Conservation (phyloP, 768 basidiomycete genomes). For the Collybia nuda region DNA sequence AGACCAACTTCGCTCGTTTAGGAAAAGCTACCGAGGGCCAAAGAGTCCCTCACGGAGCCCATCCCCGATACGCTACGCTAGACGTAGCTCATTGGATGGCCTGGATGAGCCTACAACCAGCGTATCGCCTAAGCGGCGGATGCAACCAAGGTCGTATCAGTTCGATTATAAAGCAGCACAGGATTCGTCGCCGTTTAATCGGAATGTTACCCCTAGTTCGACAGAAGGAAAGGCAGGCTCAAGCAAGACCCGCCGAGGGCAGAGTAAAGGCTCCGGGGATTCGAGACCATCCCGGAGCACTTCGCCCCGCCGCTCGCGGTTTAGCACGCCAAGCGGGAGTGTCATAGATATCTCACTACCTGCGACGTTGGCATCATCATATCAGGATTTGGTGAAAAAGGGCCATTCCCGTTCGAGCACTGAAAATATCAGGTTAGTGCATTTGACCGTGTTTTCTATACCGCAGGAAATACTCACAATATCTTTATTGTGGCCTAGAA, state of each 20-base stretch:
- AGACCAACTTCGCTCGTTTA: conserved; percentile 8
- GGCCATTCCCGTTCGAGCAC: neutral
- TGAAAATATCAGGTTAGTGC: neutral
- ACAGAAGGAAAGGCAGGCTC: conserved; percentile 3
- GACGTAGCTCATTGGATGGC: conserved; percentile 13
- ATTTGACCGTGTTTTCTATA: neutral
- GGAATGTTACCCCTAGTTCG: neutral
- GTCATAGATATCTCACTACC: conserved; percentile 15
- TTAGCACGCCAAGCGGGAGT: conserved; percentile 5
- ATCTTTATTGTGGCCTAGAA: neutral
- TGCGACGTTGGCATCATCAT: neutral
- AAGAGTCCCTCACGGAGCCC: conserved; percentile 12
- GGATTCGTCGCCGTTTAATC: conserved; percentile 13
- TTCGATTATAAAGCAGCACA: conserved; percentile 16
- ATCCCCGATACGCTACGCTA: conserved; percentile 22
- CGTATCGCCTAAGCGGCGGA: conserved; percentile 4
- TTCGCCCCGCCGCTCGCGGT: conserved; percentile 7
- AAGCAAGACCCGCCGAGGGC: conserved; percentile 7
- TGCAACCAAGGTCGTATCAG: conserved; percentile 23
- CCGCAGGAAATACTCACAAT: neutral
- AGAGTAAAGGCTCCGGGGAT: conserved; percentile 3
- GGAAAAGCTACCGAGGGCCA: conserved; percentile 5
- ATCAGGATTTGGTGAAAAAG: neutral
- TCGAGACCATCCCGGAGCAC: conserved; percentile 7
- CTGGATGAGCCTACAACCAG: conserved; percentile 3